A percentile compares a stretch with the other conserved stretches of the same genome.
phyloP scores from a whole-genome alignment of 2,329 filamentous ascomycete genomes.

The Rhinocladiella mackenziei region DNA sequence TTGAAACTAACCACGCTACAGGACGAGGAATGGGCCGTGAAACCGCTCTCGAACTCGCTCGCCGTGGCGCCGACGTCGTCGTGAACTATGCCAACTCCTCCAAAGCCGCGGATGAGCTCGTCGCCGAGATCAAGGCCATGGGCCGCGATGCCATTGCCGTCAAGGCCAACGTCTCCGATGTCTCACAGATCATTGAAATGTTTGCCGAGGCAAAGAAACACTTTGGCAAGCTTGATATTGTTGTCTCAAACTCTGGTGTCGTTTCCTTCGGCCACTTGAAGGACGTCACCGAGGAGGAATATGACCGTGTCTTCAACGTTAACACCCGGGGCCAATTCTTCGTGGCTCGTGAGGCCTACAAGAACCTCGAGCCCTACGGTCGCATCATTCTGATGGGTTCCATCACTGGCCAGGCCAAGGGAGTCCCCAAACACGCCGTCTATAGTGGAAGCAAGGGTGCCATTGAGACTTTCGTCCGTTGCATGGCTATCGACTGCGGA shows the following conservation, averaged over 20 bases:
- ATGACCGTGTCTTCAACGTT: constrained; percentile 65
- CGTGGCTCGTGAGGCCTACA: constrained; percentile 70
- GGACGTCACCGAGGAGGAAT: constrained; percentile 67
- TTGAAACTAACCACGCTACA: constrained; percentile 21
- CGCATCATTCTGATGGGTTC: constrained; percentile 68
- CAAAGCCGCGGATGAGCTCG: constrained; percentile 62
- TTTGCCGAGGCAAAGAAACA: constrained; percentile 60
- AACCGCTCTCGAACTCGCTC: constrained; percentile 41
- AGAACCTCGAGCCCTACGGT: constrained; percentile 65
- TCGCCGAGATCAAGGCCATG: constrained; percentile 60
- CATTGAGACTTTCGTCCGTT: constrained; percentile 71
- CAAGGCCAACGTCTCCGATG: constrained; percentile 64
- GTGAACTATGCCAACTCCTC: constrained; percentile 55
- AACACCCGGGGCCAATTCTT: constrained; percentile 72
- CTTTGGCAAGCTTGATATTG: constrained; percentile 66
- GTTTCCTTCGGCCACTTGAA: constrained; percentile 65
- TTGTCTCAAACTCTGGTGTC: constrained; percentile 54
- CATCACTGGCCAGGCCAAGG: constrained; percentile 64
- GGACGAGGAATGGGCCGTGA: constrained; percentile 42
- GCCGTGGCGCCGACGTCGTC: constrained; percentile 39
- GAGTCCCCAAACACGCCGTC: constrained; percentile 66
- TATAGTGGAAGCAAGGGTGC: constrained; percentile 74
- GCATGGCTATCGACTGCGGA: constrained; percentile 66
- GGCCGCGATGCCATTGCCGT: constrained; percentile 61
- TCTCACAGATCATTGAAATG: constrained; percentile 58